These are phyloP conservation scores for Amniculicola lignicola DNA, from an alignment of 495 filamentous ascomycete species.

Conservation along the genomic window DNA sequence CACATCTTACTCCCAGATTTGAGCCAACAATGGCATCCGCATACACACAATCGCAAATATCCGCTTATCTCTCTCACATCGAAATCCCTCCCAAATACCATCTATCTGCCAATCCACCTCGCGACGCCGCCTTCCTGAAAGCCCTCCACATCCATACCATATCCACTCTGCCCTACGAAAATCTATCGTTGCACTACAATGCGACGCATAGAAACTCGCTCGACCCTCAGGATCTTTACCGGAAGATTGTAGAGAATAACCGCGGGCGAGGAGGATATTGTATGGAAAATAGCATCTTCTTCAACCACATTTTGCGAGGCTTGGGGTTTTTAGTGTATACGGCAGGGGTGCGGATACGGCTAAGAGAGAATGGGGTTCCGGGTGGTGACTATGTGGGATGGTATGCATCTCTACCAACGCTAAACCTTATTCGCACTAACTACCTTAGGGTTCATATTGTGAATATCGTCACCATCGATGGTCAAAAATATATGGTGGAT, in stretches of 20 bases:
- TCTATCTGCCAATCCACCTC: slow-evolving; percentile 3
- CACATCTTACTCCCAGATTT: too few relatives aligned
- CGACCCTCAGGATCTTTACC: slow-evolving; percentile 21
- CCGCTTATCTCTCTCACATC: slow-evolving; percentile 29
- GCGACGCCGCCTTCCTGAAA: slow-evolving; percentile 17
- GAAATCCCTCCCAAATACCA: slow-evolving; percentile 22
- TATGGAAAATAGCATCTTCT: slow-evolving; percentile 32
- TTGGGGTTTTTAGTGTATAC: slow-evolving; percentile 28
- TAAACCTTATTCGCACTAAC: not conserved
- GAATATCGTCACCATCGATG: slow-evolving; percentile 32
- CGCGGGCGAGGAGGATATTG: slow-evolving; percentile 31
- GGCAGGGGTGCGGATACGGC: slow-evolving; percentile 29
- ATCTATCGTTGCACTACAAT: slow-evolving; percentile 29
- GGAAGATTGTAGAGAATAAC: slow-evolving; percentile 16
- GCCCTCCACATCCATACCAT: slow-evolving; percentile 28
- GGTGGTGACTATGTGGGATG: slow-evolving; percentile 29
- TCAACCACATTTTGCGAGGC: slow-evolving; percentile 27
- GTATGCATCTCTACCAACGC: slow-evolving; percentile 1
- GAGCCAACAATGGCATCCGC: too few relatives aligned
- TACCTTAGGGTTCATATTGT: slow-evolving; percentile 28
- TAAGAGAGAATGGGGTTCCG: slow-evolving; percentile 25
- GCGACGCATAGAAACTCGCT: slow-evolving; percentile 9
- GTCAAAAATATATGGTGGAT: slow-evolving; percentile 55
- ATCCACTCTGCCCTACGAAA: slow-evolving; percentile 30
- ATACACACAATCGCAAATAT: slow-evolving; percentile 25